Evolutionary conservation across 352 stramenopile species (phyloP), one percentile per base, ranked within the genome.

Genomic region (Pythium catenulatum): DNA sequence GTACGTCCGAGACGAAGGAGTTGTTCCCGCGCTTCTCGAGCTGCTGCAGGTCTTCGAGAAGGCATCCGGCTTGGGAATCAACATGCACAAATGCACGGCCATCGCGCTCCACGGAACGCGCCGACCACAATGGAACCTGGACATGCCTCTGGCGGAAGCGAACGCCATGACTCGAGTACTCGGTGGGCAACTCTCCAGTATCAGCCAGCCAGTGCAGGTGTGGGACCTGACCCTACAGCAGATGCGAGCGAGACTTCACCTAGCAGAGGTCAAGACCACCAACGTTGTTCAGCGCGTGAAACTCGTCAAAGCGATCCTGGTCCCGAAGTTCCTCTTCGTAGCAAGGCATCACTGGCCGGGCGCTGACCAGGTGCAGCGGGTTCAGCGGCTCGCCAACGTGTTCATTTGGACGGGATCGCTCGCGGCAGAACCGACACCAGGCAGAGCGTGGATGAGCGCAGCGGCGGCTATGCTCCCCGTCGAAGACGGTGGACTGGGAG

Each of bases 271-370:
- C 11, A 81, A 86, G 30, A 86, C 79, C 3, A 81, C 68, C 17
- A 65, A 86, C 37, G 69, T 59, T 8, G n/a, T 76, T 0, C 79
- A 86, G 32, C 79, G 69, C 4, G 46, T 69, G 3, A 37, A 81
- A 32, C 36, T 86, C 7, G 34, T 41, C 2, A 32, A 37, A 3
- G 69, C 69, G 1, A 65, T 86, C 30, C 0, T 76, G 1, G 7
- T 86, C 0, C 79, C 79, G 4, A 86, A 86, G 56, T 59, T 80
- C 14, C 45, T 58, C 0, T 86, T 74, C 27, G 58, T 86, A 11
- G 68, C 56, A 0, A 41, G 69, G 0, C 79, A 86, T 32, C 7
- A 27, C 54, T 81, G 73, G 73, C 73, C 73, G 6, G 45, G 19
- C 4, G 73, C 73, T 9, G 37, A 25, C 13, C 9, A 17, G 1